Evolutionary conservation across 352 stramenopile genomes (phyloP), one percentile per base, ranked within the genome.

Genomic region (Globisporangium acanthophoron): DNA sequence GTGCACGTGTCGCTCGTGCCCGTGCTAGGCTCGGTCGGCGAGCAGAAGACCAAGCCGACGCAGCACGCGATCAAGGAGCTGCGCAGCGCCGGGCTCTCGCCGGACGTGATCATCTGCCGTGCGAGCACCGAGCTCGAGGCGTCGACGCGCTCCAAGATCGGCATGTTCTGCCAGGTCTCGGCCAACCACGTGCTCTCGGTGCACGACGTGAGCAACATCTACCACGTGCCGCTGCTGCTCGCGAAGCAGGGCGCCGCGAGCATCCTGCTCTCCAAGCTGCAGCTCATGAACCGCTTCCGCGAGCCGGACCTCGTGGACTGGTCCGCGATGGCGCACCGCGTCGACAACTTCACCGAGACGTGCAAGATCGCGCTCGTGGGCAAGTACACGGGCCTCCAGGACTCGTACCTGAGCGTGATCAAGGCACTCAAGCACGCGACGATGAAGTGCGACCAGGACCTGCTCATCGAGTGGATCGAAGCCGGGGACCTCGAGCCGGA

Each of bases 41-140:
- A 99, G 79, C 97, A 99, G 82, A 99, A 99, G 84, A 99, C 98
- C 18, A 99, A 99, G 82, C 98, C 98, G 0, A 99, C 98, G 45
- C 98, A 99, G 82, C 97, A 99, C 76, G 96, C 95, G 18, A 98
- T 99, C 62, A 97, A 98, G 66, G 97, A 99, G 80, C 85, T 99
- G 52, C 80, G 97, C 37, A 96, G 79, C 24, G 83, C 98, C 18
- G 98, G 98, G 57, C 74, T 99, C 9, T 92, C 85, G 51, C 97
- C 98, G 0, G 92, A 98, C 53, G 85, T 99, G 9, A 98, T 99
- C 61, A 98, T 99, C 62, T 99, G 97, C 76, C 86, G 97, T 27
- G 78, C 71, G 50, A 94, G 80, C 60, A 85, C 94, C 44, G 85
- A 98, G 60, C 78, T 99, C 49, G 80, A 98, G 65, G 74, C 92